phyloP scores from a whole-genome alignment of 2,329 filamentous ascomycete genomes.

The Paecilomyces sp. region DNA sequence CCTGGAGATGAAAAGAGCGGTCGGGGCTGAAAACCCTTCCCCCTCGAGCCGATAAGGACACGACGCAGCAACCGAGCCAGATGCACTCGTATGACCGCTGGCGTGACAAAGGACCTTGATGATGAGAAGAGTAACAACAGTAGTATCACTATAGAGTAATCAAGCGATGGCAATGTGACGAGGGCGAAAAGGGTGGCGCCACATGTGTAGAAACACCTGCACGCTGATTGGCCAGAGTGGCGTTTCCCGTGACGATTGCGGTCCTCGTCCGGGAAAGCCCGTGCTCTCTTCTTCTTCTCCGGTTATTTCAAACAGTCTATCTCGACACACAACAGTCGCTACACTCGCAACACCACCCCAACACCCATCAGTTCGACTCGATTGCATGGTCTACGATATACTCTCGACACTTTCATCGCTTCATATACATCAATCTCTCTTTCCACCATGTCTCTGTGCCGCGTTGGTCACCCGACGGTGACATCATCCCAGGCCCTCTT shows the following conservation, averaged over 20 bases:
- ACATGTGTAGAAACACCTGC: constrained; percentile 32
- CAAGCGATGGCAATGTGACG: neutral
- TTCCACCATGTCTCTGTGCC: constrained; percentile 33
- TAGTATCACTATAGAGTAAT: no score
- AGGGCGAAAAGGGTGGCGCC: constrained; percentile 17
- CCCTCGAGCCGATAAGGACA: neutral
- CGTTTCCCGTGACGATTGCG: neutral
- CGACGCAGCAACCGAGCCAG: neutral
- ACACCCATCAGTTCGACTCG: constrained; percentile 6
- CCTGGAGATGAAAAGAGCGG: neutral
- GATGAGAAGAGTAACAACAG: neutral
- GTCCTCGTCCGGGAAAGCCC: constrained; percentile 8
- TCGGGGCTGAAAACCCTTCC: neutral
- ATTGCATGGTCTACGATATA: constrained; percentile 10
- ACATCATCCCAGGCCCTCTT: constrained; percentile 41
- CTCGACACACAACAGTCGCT: constrained; percentile 6
- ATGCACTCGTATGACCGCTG: neutral
- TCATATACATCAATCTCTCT: neutral
- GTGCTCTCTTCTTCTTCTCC: constrained; percentile 10
- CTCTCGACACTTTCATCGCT: constrained; percentile 2
- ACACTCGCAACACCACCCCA: constrained; percentile 5
- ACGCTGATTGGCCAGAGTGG: constrained; percentile 27
- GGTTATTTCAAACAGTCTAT: constrained; percentile 11
- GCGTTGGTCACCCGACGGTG: constrained; percentile 31
- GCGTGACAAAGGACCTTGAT: neutral